Conservation (phyloP, 2,329 filamentous ascomycete species). For the Diaporthe destruens region DNA sequence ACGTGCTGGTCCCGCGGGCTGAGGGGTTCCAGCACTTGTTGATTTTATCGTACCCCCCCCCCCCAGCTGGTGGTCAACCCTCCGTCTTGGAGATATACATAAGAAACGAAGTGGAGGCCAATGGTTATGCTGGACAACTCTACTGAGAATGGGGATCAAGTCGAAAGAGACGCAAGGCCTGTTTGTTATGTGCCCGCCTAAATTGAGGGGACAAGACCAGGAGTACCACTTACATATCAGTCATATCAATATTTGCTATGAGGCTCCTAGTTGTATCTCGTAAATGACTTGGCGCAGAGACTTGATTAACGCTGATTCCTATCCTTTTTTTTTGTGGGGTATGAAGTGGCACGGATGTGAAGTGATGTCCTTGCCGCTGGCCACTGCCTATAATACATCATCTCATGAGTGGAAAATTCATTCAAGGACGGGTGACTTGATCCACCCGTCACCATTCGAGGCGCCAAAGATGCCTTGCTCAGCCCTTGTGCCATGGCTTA, state of each 20-base stretch:
- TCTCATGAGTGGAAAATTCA: constrained; percentile 22
- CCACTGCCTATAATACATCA: constrained; percentile 24
- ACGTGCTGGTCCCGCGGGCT: not conserved
- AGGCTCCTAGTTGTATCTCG: too few relatives aligned
- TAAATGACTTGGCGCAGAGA: not conserved
- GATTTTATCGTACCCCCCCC: not conserved
- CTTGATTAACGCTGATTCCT: constrained; percentile 13
- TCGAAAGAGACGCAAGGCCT: not conserved
- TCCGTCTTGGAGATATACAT: not conserved
- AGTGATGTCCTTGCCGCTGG: constrained; percentile 2
- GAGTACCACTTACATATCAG: not conserved
- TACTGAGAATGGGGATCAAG: not conserved
- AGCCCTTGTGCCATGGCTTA: constrained; percentile 52
- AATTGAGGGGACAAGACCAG: not conserved
- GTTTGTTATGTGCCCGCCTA: not conserved
- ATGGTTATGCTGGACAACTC: not conserved
- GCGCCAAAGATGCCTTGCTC: not conserved
- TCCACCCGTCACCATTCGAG: not conserved
- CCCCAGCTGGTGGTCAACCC: not conserved
- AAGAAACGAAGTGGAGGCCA: too few relatives aligned
- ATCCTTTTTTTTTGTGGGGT: constrained; percentile 18
- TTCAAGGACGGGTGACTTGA: not conserved
- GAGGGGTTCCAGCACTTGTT: not conserved
- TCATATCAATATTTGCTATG: not conserved
- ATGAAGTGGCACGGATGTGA: constrained; percentile 12